phyloP scores from a whole-genome alignment of 2,329 filamentous ascomycete genomes.

The Exophiala spinifera region DNA sequence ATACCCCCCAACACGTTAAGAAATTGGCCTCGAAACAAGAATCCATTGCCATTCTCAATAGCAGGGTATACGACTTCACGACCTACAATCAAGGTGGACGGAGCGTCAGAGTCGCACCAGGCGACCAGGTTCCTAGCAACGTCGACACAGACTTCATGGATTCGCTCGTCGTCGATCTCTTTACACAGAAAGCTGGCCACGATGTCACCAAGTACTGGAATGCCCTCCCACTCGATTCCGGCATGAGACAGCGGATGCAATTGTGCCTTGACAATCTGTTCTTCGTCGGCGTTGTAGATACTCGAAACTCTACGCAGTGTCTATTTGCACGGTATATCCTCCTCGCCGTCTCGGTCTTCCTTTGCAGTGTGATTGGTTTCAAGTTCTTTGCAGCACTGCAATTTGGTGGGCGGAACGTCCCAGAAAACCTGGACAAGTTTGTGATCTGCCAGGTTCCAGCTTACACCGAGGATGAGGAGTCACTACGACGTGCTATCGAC shows the following conservation, averaged over 20 bases:
- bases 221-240: slow-evolving; percentile 58
- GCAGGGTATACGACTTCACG: slow-evolving; percentile 83
- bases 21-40: slow-evolving; percentile 63
- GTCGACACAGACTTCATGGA: slow-evolving; percentile 78
- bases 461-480: slow-evolving; percentile 98
- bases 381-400: slow-evolving; percentile 97
- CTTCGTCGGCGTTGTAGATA: slow-evolving; percentile 88
- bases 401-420: slow-evolving; percentile 84
- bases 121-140: slow-evolving; percentile 47
- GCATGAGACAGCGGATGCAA: slow-evolving; percentile 65
- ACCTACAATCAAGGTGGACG: slow-evolving; percentile 76
- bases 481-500: slow-evolving; percentile 91
- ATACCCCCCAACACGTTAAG: slow-evolving; percentile 71
- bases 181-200: slow-evolving; percentile 69
- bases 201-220: slow-evolving; percentile 86
- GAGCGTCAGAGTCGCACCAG: slow-evolving; percentile 55
- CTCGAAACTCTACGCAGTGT: slow-evolving; percentile 79
- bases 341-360: slow-evolving; percentile 74
- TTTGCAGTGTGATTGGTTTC: slow-evolving; percentile 81
- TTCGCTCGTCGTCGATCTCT: slow-evolving; percentile 67
- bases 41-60: slow-evolving; percentile 73
- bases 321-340: slow-evolving; percentile 87
- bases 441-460: slow-evolving; percentile 96
- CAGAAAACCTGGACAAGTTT: slow-evolving; percentile 97
- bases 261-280: slow-evolving; percentile 90